Conservation (phyloP, 2,329 filamentous ascomycete genomes). For the Furcasterigmium furcatum region DNA sequence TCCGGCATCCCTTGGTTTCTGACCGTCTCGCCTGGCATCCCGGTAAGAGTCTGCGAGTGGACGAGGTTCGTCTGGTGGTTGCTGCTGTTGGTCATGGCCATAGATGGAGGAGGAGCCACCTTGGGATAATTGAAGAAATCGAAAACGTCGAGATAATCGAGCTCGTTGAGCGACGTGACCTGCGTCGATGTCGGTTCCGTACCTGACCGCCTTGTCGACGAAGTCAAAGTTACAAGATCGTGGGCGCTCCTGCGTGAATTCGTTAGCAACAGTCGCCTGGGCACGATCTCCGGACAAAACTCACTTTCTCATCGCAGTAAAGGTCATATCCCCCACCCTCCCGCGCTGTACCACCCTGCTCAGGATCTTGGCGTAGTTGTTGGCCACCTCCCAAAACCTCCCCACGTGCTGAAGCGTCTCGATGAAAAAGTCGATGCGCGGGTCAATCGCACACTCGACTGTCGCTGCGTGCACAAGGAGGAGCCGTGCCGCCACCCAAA, state of each 20-base stretch:
- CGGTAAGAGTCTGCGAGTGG: constrained; percentile 17
- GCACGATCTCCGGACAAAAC: constrained; percentile 4
- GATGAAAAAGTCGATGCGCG: constrained; percentile 39
- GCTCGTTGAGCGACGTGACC: constrained; percentile 31
- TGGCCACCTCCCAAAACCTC: constrained; percentile 40
- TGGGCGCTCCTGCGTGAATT: constrained; percentile 28
- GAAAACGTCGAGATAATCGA: constrained; percentile 41
- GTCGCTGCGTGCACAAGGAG: constrained; percentile 37
- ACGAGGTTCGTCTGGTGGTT: constrained; percentile 17
- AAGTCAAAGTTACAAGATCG: constrained; percentile 32
- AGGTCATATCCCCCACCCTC: constrained; percentile 29
- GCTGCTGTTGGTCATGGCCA: constrained; percentile 5
- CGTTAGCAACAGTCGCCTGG: constrained; percentile 5
- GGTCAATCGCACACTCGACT: constrained; percentile 29
- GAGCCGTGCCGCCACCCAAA: constrained; percentile 38
- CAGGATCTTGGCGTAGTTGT: constrained; percentile 36
- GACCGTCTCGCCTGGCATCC: constrained; percentile 14
- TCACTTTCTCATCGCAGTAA: constrained; percentile 36
- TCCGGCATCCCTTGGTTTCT: constrained; percentile 20
- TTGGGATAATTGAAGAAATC: constrained; percentile 43
- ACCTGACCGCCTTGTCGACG: constrained; percentile 28
- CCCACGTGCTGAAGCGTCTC: constrained; percentile 37
- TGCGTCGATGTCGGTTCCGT: constrained; percentile 34
- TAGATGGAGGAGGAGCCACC: constrained; percentile 15
- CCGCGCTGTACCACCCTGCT: constrained; percentile 32